A percentile compares a stretch with the other conserved stretches of the same genome.
Conservation (phyloP, 2,329 filamentous ascomycete species). For the Pestalotiopsis fici region DNA sequence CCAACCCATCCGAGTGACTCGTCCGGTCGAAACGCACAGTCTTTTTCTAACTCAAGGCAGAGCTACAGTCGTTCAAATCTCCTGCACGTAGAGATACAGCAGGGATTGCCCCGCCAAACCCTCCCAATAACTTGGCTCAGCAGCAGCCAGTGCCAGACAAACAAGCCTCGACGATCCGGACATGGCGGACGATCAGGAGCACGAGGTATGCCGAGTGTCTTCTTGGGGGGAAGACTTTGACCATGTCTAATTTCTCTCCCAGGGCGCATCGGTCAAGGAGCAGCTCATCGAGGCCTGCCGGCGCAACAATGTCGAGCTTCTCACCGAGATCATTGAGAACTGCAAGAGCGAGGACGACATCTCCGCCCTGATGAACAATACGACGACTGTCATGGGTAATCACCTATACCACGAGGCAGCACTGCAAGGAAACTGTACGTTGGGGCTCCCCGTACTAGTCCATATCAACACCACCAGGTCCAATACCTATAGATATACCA, state of each 20-base stretch:
- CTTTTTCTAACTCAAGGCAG: not conserved
- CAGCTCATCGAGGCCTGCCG: slow-evolving; percentile 90
- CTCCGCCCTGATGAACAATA: slow-evolving; percentile 79
- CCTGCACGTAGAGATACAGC: not conserved
- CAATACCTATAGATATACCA: no score
- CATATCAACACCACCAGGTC: not conserved
- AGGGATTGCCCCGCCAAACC: not conserved
- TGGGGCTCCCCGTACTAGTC: slow-evolving; percentile 1
- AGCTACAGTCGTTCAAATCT: not conserved
- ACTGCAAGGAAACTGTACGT: slow-evolving; percentile 79
- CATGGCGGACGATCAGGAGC: slow-evolving; percentile 32
- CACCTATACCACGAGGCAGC: slow-evolving; percentile 90
- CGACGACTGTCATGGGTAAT: slow-evolving; percentile 84
- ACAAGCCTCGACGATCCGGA: not conserved
- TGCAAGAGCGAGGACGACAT: slow-evolving; percentile 65
- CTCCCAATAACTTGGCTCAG: not conserved
- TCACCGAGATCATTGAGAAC: slow-evolving; percentile 70
- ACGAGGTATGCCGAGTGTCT: slow-evolving; percentile 26
- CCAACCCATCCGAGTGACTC: not conserved
- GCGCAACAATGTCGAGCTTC: slow-evolving; percentile 85
- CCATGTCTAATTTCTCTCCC: not conserved
- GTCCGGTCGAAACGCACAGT: not conserved
- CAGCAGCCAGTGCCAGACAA: not conserved
- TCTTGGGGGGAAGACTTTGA: not conserved
- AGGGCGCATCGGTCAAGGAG: slow-evolving; percentile 37